Conservation (phyloP, 2,329 filamentous ascomycete genomes). For the Diaporthe aspalathi region DNA sequence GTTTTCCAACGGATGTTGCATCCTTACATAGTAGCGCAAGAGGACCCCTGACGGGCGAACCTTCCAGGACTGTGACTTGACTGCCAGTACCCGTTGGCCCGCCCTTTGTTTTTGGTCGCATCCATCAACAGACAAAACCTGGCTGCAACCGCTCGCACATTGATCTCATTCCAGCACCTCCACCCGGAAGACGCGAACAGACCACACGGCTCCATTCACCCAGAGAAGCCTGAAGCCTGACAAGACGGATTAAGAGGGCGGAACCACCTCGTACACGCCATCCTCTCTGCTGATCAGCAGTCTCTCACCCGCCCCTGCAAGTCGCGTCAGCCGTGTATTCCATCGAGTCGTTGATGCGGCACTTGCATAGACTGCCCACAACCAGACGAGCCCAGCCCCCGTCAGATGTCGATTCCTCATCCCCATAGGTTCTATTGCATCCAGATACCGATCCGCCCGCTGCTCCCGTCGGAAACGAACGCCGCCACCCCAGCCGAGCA, state of each 20-base stretch:
- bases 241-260: conserved; percentile 4
- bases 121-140: conserved; percentile 33
- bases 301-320: conserved; percentile 14
- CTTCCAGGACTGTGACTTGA: neutral
- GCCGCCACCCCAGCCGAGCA: conserved; percentile 1
- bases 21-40: conserved; percentile 29
- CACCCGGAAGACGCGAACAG: conserved; percentile 22
- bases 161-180: conserved; percentile 17
- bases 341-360: conserved; percentile 22
- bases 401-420: conserved; percentile 25
- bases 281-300: neutral
- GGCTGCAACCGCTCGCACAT: conserved; percentile 27
- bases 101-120: conserved; percentile 35
- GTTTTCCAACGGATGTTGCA: conserved; percentile 20
- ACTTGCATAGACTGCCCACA: conserved; percentile 10
- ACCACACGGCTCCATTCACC: conserved; percentile 21
- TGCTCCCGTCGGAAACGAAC: conserved; percentile 9
- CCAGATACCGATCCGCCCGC: neutral
- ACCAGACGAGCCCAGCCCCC: conserved; percentile 10
- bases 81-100: conserved; percentile 2
- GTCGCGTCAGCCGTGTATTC: conserved; percentile 28
- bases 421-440: conserved; percentile 7
- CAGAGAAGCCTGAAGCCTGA: neutral
- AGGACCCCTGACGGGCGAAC: conserved; percentile 26
- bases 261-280: neutral